These are phyloP conservation scores for Cicer arietinum DNA, from an alignment of 306 rosid genomes.

Conservation along the genomic window DNA sequence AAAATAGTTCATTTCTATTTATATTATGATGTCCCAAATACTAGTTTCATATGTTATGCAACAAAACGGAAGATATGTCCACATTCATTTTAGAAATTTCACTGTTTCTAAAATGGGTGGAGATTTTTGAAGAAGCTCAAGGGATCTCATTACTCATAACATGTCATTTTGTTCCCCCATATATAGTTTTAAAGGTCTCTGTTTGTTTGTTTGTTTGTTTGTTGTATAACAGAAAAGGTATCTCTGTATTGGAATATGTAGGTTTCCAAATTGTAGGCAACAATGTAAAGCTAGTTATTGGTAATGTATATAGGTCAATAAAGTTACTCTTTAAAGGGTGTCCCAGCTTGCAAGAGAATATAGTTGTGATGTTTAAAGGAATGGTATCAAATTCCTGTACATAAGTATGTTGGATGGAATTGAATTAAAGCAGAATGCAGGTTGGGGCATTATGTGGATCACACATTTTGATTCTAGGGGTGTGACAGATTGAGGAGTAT, in stretches of 20 bases:
- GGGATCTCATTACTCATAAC: constrained; percentile 28
- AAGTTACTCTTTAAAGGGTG: constrained; percentile 44
- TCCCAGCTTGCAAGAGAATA: constrained; percentile 58
- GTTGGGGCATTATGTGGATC: constrained; percentile 32
- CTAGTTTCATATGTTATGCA: constrained; percentile 25
- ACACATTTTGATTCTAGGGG: constrained; percentile 21
- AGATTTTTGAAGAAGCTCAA: constrained; percentile 44
- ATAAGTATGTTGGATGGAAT: constrained; percentile 40
- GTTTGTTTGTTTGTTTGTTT: constrained; percentile 48
- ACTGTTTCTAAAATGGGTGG: constrained; percentile 16
- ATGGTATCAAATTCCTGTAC: constrained; percentile 59
- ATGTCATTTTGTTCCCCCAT: constrained; percentile 53
- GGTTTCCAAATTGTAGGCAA: constrained; percentile 53
- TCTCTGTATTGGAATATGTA: constrained; percentile 31
- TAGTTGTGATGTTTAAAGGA: constrained; percentile 45
- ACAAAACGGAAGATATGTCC: not conserved
- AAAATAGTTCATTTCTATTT: constrained; percentile 26
- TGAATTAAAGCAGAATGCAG: constrained; percentile 40
- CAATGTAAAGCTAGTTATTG: constrained; percentile 34
- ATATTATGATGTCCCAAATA: constrained; percentile 26
- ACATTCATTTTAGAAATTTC: constrained; percentile 29
- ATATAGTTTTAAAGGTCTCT: constrained; percentile 46
- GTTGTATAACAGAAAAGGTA: constrained; percentile 33
- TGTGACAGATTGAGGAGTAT: constrained; percentile 23
- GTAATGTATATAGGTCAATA: constrained; percentile 44